Evolutionary conservation across 2,329 filamentous ascomycete genomes (phyloP).

Genomic region (Talaromyces sp.): DNA sequence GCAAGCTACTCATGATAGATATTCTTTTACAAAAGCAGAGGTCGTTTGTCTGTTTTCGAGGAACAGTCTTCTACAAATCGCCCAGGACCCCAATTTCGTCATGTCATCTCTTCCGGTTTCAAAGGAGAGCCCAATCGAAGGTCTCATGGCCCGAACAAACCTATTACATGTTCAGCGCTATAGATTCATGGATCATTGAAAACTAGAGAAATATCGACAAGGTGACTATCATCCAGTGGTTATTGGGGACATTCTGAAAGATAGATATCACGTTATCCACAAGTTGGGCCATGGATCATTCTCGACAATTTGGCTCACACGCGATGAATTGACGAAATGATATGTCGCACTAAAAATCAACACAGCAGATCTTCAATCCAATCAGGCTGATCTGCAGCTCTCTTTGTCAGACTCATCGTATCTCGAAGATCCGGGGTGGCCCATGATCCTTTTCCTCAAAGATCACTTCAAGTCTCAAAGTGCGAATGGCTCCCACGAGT

Average conservation of each 20-base stretch:
- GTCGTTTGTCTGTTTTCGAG: too few relatives aligned
- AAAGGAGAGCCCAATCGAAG: neutral
- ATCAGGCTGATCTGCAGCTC: neutral
- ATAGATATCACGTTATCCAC: conserved; percentile 40
- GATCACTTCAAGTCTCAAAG: neutral
- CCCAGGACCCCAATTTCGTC: too few relatives aligned
- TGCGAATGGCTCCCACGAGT: neutral
- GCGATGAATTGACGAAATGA: conserved; percentile 20
- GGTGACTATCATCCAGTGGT: conserved; percentile 33
- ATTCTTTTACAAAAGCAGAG: too few relatives aligned
- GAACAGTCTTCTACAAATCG: too few relatives aligned
- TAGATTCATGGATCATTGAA: conserved; percentile 5
- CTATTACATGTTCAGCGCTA: neutral
- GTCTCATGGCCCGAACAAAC: neutral
- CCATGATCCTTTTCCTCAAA: neutral
- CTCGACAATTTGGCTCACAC: conserved; percentile 37
- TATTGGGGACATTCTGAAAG: conserved; percentile 30
- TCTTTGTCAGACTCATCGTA: neutral
- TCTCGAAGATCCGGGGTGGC: neutral
- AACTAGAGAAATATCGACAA: conserved; percentile 23
- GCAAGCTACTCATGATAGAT: too few relatives aligned
- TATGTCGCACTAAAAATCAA: conserved; percentile 32
- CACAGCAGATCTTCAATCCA: conserved; percentile 14
- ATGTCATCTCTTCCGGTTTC: too few relatives aligned
- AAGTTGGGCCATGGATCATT: conserved; percentile 45